Percentiles rank a stretch among this genome's conserved stretches.
phyloP scores from a whole-genome alignment of 2,329 filamentous ascomycete genomes.

The Fusarium brachygibbosum region DNA sequence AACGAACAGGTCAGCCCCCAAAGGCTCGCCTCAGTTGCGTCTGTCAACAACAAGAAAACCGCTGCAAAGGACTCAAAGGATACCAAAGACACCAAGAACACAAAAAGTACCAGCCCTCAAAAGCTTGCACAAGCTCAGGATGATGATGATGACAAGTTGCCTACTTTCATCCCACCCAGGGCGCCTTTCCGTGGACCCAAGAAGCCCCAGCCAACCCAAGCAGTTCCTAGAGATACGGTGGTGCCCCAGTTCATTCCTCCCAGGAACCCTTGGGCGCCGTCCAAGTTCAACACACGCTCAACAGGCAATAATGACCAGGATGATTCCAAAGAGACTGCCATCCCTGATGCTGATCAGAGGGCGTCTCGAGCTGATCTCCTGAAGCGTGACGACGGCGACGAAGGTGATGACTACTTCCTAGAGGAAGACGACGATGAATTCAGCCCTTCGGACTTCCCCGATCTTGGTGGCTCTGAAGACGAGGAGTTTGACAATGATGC shows the following conservation, averaged over 20 bases:
- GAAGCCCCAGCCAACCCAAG: conserved; percentile 15
- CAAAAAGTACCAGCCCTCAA: background rate
- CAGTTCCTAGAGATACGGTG: conserved; percentile 21
- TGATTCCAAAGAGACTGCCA: conserved; percentile 5
- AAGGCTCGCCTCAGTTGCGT: conserved; percentile 10
- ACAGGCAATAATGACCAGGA: background rate
- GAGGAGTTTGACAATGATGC: background rate
- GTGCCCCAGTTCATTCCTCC: conserved; percentile 22
- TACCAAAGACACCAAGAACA: background rate
- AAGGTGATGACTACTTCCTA: conserved; percentile 14
- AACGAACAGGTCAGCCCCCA: conserved; percentile 9
- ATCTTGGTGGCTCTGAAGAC: conserved; percentile 16
- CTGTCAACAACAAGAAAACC: conserved; percentile 24
- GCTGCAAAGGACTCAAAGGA: conserved; percentile 7
- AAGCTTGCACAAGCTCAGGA: background rate
- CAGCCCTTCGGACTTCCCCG: conserved; percentile 17
- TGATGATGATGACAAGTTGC: background rate
- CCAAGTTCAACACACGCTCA: conserved; percentile 25
- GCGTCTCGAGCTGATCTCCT: conserved; percentile 9
- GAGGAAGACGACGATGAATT: conserved; percentile 26
- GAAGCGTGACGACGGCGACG: conserved; percentile 15
- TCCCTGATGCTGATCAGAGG: conserved; percentile 11
- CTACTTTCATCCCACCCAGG: conserved; percentile 32
- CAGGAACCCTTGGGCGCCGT: conserved; percentile 22
- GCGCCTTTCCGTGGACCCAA: conserved; percentile 23